Percentiles rank a stretch among this genome's conserved stretches.
These are phyloP conservation scores for Grammothele lineata DNA, from an alignment of 768 basidiomycete genomes.

Conservation along the genomic window DNA sequence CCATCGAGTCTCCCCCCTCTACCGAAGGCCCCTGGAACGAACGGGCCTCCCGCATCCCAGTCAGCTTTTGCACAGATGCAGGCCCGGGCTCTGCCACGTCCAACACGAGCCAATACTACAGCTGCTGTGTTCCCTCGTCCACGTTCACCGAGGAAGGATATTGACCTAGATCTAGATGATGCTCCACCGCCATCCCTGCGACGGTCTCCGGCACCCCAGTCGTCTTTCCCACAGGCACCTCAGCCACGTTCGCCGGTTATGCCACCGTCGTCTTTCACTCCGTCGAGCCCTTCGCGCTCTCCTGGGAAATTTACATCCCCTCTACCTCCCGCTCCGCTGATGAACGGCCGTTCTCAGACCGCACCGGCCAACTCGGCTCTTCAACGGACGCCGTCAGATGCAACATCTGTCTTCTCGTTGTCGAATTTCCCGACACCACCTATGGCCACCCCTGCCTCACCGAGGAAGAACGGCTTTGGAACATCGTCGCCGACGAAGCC, in stretches of 20 bases:
- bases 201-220: conserved; percentile 29
- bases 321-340: neutral
- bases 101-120: conserved; percentile 7
- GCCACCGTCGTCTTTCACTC: too few relatives aligned
- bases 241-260: neutral
- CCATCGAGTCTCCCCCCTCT: conserved; percentile 21
- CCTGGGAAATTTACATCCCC: neutral
- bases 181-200: conserved; percentile 40
- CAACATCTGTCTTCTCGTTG: conserved; percentile 18
- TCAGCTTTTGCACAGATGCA: conserved; percentile 3
- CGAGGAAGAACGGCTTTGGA: conserved; percentile 2
- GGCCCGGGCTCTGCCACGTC: conserved; percentile 5
- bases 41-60: neutral
- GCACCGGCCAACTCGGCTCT: neutral
- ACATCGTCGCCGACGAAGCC: conserved; percentile 6
- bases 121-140: conserved; percentile 2
- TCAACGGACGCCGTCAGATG: conserved; percentile 7
- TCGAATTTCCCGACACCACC: conserved; percentile 24
- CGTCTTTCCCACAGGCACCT: neutral
- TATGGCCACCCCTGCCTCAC: conserved; percentile 2
- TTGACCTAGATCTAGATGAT: conserved; percentile 36
- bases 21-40: conserved; percentile 15
- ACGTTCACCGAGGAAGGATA: conserved; percentile 10
- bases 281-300: too few relatives aligned
- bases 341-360: neutral